Conservation (phyloP, 768 basidiomycete genomes). For the Leccinum boreale region DNA sequence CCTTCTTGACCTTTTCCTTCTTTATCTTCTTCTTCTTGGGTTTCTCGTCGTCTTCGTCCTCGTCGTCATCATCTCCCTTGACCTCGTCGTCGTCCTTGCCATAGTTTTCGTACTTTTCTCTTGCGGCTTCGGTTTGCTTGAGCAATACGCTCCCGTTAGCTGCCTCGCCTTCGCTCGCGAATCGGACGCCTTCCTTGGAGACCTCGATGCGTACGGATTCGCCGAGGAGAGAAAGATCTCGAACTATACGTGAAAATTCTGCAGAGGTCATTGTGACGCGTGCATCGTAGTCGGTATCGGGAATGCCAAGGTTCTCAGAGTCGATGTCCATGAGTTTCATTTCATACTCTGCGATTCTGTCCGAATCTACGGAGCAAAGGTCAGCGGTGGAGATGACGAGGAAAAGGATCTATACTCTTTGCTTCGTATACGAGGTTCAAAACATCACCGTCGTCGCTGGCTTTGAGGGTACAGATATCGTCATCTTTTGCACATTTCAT, state of each 20-base stretch:
- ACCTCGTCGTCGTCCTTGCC: constrained; percentile 43
- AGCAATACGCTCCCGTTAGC: constrained; percentile 87
- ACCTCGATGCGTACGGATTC: constrained; percentile 96
- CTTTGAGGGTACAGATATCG: constrained; percentile 87
- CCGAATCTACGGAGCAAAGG: constrained; percentile 54
- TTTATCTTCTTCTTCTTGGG: constrained; percentile 28
- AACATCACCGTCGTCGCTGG: constrained; percentile 85
- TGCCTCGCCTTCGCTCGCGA: constrained; percentile 89
- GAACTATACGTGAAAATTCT: constrained; percentile 91
- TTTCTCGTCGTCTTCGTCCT: constrained; percentile 32
- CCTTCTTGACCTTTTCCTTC: constrained; percentile 41
- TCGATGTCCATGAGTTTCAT: constrained; percentile 99
- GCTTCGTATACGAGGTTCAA: constrained; percentile 90
- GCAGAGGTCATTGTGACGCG: constrained; percentile 80
- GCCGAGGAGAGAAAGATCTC: constrained; percentile 85
- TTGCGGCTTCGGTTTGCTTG: constrained; percentile 63
- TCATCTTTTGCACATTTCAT: constrained; percentile 97
- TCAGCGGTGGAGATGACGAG: neutral
- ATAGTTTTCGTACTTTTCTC: constrained; percentile 37
- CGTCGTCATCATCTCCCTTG: constrained; percentile 42
- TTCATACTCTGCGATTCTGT: constrained; percentile 95
- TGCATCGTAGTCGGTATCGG: constrained; percentile 96
- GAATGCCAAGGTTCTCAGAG: constrained; percentile 89
- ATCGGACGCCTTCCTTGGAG: constrained; percentile 91
- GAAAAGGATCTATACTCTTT: constrained; percentile 51